phyloP scores from a whole-genome alignment of 208 protist species.

The Crithidia expoeki region DNA sequence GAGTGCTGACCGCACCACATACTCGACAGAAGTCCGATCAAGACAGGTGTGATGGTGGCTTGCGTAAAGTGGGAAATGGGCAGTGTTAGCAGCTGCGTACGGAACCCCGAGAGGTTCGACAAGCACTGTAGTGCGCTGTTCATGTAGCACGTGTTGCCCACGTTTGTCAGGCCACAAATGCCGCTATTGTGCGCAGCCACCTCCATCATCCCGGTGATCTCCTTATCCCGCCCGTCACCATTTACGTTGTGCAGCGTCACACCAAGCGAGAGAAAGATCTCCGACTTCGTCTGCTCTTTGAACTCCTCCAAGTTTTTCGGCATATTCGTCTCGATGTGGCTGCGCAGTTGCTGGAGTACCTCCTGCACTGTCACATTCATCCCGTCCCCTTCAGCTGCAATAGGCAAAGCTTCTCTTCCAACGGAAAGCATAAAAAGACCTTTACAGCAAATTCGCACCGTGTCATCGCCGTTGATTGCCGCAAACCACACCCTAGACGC shows the following conservation, averaged over 20 bases:
- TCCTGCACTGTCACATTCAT: conserved; percentile 38
- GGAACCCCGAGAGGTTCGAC: conserved; percentile 80
- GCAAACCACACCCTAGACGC: conserved; percentile 39
- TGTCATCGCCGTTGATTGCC: conserved; percentile 38
- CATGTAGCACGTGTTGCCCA: conserved; percentile 95
- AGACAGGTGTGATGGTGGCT: conserved; percentile 47
- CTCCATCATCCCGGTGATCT: conserved; percentile 37
- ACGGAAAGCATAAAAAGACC: conserved; percentile 26
- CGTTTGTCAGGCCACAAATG: conserved; percentile 84
- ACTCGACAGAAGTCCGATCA: conserved; percentile 50
- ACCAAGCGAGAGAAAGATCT: conserved; percentile 29
- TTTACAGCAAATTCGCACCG: conserved; percentile 31
- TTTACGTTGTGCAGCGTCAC: conserved; percentile 31
- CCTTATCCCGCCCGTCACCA: conserved; percentile 18
- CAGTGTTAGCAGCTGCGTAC: conserved; percentile 63
- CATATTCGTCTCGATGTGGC: conserved; percentile 28
- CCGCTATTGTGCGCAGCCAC: conserved; percentile 40
- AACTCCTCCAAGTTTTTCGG: conserved; percentile 21
- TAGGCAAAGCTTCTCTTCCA: conserved; percentile 7
- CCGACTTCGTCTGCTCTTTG: conserved; percentile 12
- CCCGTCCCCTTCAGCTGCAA: conserved; percentile 24
- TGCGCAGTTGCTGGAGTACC: conserved; percentile 25
- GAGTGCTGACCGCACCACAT: conserved; percentile 66
- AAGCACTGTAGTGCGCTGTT: conserved; percentile 91
- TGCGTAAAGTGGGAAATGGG: conserved; percentile 61